Conservation (phyloP, 306 rosid species). For the Vigna radiata region DNA sequence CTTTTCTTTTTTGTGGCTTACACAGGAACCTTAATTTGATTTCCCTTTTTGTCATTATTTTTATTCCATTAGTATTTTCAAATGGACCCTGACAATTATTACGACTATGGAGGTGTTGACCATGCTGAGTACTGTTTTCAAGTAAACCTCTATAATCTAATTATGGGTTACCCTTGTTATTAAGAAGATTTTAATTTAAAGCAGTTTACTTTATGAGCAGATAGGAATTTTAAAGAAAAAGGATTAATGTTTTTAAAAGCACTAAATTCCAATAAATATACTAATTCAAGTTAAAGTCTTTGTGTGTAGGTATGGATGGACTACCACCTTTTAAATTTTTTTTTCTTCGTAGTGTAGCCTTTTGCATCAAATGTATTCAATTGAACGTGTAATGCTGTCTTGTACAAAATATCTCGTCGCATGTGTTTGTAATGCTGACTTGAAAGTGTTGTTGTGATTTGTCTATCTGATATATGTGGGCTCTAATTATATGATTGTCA, state of each 20-base stretch:
- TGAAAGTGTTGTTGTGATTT: slow-evolving; percentile 17
- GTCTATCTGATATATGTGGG: slow-evolving; percentile 34
- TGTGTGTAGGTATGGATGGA: slow-evolving; percentile 17
- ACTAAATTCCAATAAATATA: background rate
- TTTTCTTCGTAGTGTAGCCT: too few species aligned
- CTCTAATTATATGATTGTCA: slow-evolving; percentile 39
- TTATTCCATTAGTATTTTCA: slow-evolving; percentile 70
- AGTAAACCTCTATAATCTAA: slow-evolving; percentile 56
- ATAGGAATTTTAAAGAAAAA: background rate
- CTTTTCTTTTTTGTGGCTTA: background rate
- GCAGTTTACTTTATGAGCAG: slow-evolving; percentile 20
- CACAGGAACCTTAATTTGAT: slow-evolving; percentile 39
- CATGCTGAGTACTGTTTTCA: slow-evolving; percentile 97
- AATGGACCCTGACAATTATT: slow-evolving; percentile 93
- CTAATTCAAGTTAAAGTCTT: background rate
- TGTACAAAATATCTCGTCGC: too few species aligned
- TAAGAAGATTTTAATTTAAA: slow-evolving; percentile 28
- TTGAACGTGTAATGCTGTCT: too few species aligned
- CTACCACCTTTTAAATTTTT: too few species aligned
- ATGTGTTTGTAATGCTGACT: background rate
- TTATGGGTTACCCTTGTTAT: slow-evolving; percentile 26
- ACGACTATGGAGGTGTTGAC: slow-evolving; percentile 87
- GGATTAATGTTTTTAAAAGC: background rate
- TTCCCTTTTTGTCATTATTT: slow-evolving; percentile 20
- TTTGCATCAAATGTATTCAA: background rate